Conservation (phyloP, 2,329 filamentous ascomycete species). For the Epichloe festucae region DNA sequence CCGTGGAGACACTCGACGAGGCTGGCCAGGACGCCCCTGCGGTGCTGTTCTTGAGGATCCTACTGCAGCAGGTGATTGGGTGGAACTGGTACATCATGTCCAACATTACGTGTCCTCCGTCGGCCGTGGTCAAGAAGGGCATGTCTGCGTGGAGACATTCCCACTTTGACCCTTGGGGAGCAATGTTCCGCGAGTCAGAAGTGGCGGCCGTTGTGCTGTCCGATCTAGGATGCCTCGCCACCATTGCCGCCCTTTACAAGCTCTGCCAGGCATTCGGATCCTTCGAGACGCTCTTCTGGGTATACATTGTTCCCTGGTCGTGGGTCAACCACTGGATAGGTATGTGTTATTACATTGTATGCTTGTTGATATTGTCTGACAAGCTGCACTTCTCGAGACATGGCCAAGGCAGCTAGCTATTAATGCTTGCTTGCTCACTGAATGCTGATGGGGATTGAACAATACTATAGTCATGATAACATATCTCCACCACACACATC, state of each 20-base stretch:
- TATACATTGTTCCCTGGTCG: slow-evolving; percentile 52
- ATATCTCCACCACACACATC: slow-evolving; percentile 49
- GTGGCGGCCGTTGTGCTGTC: slow-evolving; percentile 42
- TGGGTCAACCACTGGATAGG: slow-evolving; percentile 62
- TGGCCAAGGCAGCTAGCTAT: too few species aligned
- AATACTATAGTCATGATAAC: slow-evolving; percentile 49
- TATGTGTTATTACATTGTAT: slow-evolving; percentile 14
- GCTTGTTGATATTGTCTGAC: too few species aligned
- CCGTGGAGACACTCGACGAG: slow-evolving; percentile 27
- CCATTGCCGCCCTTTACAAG: slow-evolving; percentile 20
- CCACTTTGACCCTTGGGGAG: slow-evolving; percentile 50
- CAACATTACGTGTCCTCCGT: slow-evolving; percentile 30
- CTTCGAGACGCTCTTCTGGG: slow-evolving; percentile 37
- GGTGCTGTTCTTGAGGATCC: slow-evolving; percentile 36
- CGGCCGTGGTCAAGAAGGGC: slow-evolving; percentile 1
- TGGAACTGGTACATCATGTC: slow-evolving; percentile 52
- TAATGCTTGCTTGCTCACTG: too few species aligned
- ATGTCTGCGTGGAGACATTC: slow-evolving; percentile 23
- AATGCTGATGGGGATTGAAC: too few species aligned
- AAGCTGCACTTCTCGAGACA: too few species aligned
- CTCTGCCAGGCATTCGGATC: slow-evolving; percentile 44
- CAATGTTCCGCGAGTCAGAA: slow-evolving; percentile 47
- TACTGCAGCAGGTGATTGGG: slow-evolving; percentile 50
- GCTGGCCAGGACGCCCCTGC: slow-evolving; percentile 52
- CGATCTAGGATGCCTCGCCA: slow-evolving; percentile 45